Percentiles rank a stretch among this genome's conserved stretches.
These are phyloP conservation scores for Phoma herbarum DNA, from an alignment of 2,329 filamentous ascomycete genomes.

Conservation along the genomic window DNA sequence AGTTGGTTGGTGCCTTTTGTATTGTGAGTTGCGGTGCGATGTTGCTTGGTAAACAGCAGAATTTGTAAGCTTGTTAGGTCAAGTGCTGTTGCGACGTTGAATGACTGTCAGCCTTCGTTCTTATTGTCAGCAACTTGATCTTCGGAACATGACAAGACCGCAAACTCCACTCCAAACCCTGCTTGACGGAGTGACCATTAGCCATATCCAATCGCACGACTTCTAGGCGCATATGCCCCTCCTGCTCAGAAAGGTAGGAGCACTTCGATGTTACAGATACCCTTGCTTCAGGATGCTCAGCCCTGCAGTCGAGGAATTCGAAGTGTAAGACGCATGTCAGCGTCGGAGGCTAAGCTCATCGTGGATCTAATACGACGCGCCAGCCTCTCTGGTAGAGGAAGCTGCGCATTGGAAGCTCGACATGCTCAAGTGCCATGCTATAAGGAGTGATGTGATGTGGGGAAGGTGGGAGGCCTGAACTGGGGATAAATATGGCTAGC, in stretches of 20 bases:
- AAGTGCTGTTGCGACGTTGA: constrained; percentile 3
- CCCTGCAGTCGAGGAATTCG: neutral
- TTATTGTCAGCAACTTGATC: constrained; percentile 6
- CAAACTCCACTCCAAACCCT: neutral
- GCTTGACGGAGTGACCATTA: neutral
- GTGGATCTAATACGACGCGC: neutral
- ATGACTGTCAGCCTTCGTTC: neutral
- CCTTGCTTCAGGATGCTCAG: neutral
- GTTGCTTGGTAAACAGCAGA: constrained; percentile 10
- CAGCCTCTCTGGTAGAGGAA: neutral
- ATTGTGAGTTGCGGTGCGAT: neutral
- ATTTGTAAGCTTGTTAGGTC: constrained; percentile 15
- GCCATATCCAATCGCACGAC: neutral
- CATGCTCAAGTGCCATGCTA: neutral
- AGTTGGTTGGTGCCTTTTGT: neutral
- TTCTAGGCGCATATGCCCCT: neutral
- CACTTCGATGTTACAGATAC: neutral
- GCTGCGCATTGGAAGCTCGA: neutral
- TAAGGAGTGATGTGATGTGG: neutral
- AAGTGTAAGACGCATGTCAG: neutral
- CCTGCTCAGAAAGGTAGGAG: neutral
- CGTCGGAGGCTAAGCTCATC: neutral
- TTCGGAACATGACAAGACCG: neutral
- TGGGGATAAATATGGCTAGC: neutral
- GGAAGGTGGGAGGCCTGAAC: neutral